Base-by-base conservation (phyloP, 1,139 yeast species). In the Sugiyamaella paludigena region DNA sequence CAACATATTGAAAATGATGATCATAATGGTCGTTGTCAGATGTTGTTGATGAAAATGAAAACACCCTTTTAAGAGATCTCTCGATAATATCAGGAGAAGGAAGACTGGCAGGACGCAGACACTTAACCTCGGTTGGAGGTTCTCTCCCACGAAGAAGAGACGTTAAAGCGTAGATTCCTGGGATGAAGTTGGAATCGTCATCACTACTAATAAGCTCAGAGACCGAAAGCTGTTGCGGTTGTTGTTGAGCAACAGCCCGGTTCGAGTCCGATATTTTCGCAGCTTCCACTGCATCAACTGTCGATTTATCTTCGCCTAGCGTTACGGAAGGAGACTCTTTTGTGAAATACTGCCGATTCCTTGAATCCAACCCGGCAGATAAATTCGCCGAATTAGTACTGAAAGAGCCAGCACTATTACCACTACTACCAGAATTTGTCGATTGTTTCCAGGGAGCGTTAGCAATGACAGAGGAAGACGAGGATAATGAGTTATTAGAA, bases 11-110 rank as follows among this genome's bases (percentile, higher is more conserved):
- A 35, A 39, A 39, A 27, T n/a, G 24, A 10, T 28, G 40, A 9
- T 2, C 12, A 11, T 29, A 32, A 43, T 49, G 41, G 36, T 45
- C 32, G 36, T 53, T 49, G 32, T 53, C 42, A 19, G 24, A 19
- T 19, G 24, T 5, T 5, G 24, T 19, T 5, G 29, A 44, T 10
- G 36, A 28, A 11, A 47, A 39, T 8, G 38, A 42, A 41, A 60
- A 59, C 3, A 57, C 47, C 29, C 50, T 50, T 15, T 48, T 48
- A 31, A 60, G 44, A 6, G 55, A 53, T 24, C 48, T 36, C 33
- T 59, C 56, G 12, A 58, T 45, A 15, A 57, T 46, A 31, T 53
- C 58, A 9, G 61, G 58, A 2, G 58, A 44, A 2, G 64, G 64
- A 26, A 59, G 33, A 2, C 44, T 36, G 4, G 54, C 56, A 6